A percentile compares a stretch with the other conserved stretches of the same genome.
Evolutionary conservation across 306 rosid genomes (phyloP).

Genomic region (Chamaecrista fasciculata): DNA sequence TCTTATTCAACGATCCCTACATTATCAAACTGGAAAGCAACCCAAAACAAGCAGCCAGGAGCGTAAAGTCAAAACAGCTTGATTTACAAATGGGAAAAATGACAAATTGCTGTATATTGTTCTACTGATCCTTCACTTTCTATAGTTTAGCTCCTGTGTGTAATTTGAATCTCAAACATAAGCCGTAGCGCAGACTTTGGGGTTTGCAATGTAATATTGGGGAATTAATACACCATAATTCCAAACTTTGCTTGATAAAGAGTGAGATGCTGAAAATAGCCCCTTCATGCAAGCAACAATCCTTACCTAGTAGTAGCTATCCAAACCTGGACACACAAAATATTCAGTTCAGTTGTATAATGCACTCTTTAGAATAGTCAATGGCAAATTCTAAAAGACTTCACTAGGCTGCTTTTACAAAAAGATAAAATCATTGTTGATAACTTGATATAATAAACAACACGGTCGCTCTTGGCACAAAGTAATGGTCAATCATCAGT

Average conservation of each 20-base stretch:
- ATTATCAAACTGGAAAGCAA: neutral
- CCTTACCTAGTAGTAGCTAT: constrained; percentile 29
- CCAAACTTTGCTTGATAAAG: constrained; percentile 12
- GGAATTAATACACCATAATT: neutral
- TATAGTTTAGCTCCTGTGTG: constrained; percentile 14
- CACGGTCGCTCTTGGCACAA: no score
- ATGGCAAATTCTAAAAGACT: neutral
- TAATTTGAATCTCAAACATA: constrained; percentile 16
- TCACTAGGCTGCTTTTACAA: no score
- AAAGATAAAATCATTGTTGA: neutral
- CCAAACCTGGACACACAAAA: no score
- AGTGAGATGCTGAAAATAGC: constrained; percentile 10
- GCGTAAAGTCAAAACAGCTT: neutral
- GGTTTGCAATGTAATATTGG: constrained; percentile 4
- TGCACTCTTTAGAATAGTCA: neutral
- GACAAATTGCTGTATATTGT: neutral
- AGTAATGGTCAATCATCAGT: no score
- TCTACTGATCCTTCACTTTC: constrained; percentile 23
- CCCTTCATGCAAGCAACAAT: constrained; percentile 11
- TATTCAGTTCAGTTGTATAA: no score
- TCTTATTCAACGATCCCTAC: neutral
- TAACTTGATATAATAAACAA: no score
- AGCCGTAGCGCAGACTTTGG: neutral
- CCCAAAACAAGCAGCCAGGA: neutral
- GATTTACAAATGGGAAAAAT: neutral